Evolutionary conservation across 305 asterid species (phyloP).

Genomic region (Euphrasia arctica): DNA sequence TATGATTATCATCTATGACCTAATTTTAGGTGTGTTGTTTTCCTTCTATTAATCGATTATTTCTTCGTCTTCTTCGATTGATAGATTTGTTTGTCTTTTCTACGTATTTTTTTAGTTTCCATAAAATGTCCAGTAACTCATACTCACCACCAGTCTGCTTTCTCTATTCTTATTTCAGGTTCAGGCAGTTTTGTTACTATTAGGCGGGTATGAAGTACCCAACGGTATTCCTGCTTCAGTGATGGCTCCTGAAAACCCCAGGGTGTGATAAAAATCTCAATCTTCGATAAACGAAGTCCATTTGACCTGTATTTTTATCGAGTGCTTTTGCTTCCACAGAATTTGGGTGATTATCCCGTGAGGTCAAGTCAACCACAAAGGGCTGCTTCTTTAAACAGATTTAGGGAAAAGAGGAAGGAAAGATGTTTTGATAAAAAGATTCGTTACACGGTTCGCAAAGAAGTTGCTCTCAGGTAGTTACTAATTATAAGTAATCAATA

Average conservation of each 20-base stretch:
- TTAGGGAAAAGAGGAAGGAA: conserved; percentile 94
- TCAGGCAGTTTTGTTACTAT: conserved; percentile 77
- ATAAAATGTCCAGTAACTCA: too few species aligned
- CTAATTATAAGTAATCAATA: conserved; percentile 10
- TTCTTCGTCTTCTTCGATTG: neutral
- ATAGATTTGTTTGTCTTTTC: neutral
- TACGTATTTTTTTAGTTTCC: too few species aligned
- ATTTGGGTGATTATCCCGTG: conserved; percentile 64
- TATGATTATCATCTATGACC: neutral
- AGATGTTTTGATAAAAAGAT: conserved; percentile 94
- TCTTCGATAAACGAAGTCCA: conserved; percentile 9
- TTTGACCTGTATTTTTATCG: conserved; percentile 4
- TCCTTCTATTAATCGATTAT: neutral
- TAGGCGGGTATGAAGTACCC: conserved; percentile 81
- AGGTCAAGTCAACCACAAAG: conserved; percentile 86
- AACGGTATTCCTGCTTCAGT: conserved; percentile 57
- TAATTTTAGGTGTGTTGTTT: neutral
- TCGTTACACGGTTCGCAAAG: conserved; percentile 93
- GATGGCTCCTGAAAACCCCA: conserved; percentile 63
- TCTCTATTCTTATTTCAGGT: conserved; percentile 44
- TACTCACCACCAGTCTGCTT: neutral
- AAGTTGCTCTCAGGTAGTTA: conserved; percentile 92
- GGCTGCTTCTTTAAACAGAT: conserved; percentile 88
- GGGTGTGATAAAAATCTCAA: conserved; percentile 41
- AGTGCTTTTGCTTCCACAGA: conserved; percentile 39